Conservation (phyloP, 1,139 yeast genomes). For the Hyphopichia khmerensis region DNA sequence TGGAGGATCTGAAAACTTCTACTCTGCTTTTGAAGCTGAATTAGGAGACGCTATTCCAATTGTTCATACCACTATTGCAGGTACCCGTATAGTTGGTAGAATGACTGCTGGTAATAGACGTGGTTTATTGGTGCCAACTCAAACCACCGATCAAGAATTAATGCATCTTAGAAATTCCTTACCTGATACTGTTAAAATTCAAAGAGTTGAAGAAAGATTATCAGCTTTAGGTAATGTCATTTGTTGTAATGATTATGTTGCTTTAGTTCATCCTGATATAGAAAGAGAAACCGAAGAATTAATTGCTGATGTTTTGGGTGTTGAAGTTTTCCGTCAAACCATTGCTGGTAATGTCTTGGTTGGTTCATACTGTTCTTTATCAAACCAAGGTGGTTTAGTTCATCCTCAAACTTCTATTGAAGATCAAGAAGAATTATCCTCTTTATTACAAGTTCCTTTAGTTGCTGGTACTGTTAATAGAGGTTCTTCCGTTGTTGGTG, state of each 20-base stretch:
- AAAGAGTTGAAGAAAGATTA: slow-evolving; percentile 95
- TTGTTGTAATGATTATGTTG: slow-evolving; percentile 98
- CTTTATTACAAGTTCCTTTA: slow-evolving; percentile 92
- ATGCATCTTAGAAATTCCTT: slow-evolving; percentile 96
- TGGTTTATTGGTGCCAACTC: slow-evolving; percentile 94
- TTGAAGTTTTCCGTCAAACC: slow-evolving; percentile 98
- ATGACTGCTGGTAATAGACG: slow-evolving; percentile 99
- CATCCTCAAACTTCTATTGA: slow-evolving; percentile 97
- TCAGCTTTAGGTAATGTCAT: slow-evolving; percentile 97
- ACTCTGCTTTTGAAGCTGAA: slow-evolving; percentile 96
- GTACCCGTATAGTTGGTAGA: slow-evolving; percentile 96
- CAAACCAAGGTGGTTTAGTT: slow-evolving; percentile 97
- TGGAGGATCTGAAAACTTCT: slow-evolving; percentile 97
- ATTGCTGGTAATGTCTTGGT: slow-evolving; percentile 97
- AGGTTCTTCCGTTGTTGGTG: slow-evolving; percentile 97
- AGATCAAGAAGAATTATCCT: slow-evolving; percentile 96
- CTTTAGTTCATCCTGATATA: slow-evolving; percentile 97
- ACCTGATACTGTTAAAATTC: slow-evolving; percentile 95
- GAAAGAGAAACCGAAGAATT: slow-evolving; percentile 99
- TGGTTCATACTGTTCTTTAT: slow-evolving; percentile 91
- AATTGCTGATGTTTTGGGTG: slow-evolving; percentile 98
- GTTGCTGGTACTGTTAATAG: slow-evolving; percentile 99
- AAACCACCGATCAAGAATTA: slow-evolving; percentile 98
- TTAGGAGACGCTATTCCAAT: slow-evolving; percentile 95
- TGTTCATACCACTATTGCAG: slow-evolving; percentile 96